Percentiles rank a stretch among this genome's conserved stretches.
These are phyloP conservation scores for Metarhizium brunneum DNA, from an alignment of 2,329 filamentous ascomycete genomes.

Conservation along the genomic window DNA sequence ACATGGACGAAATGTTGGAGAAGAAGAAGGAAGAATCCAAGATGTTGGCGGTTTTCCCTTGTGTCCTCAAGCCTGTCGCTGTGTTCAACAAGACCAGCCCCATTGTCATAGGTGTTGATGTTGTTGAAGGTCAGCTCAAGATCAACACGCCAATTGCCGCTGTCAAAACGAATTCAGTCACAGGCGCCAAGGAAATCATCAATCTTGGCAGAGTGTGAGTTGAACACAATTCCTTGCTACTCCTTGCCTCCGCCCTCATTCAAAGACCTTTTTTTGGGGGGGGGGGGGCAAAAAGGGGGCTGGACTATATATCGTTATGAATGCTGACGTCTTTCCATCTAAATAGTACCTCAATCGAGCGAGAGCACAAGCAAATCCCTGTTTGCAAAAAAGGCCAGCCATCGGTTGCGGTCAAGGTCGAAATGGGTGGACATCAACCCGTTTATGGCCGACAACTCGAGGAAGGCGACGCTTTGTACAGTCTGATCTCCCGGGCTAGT, in stretches of 20 bases:
- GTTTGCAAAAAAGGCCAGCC: constrained; percentile 94
- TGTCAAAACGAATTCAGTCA: constrained; percentile 71
- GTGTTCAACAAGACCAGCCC: constrained; percentile 98
- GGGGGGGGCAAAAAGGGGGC: too few relatives aligned
- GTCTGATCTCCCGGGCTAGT: constrained; percentile 72
- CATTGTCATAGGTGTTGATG: constrained; percentile 92
- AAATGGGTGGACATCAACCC: constrained; percentile 84
- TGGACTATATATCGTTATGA: background rate
- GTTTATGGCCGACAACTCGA: constrained; percentile 92
- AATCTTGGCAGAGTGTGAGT: constrained; percentile 87
- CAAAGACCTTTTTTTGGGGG: background rate
- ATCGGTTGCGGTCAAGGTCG: constrained; percentile 97
- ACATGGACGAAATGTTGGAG: constrained; percentile 79
- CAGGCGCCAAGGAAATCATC: constrained; percentile 75
- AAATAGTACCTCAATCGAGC: constrained; percentile 80
- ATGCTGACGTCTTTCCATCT: background rate
- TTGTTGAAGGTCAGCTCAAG: constrained; percentile 78
- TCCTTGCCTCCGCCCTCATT: background rate
- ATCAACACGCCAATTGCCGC: constrained; percentile 85
- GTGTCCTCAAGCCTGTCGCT: constrained; percentile 77
- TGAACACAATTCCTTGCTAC: background rate
- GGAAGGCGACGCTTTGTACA: constrained; percentile 82
- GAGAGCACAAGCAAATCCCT: constrained; percentile 90
- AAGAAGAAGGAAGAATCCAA: constrained; percentile 96
- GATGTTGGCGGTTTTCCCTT: constrained; percentile 93